Conservation (phyloP, 2,329 filamentous ascomycete genomes). For the Cercospora nicotianae region DNA sequence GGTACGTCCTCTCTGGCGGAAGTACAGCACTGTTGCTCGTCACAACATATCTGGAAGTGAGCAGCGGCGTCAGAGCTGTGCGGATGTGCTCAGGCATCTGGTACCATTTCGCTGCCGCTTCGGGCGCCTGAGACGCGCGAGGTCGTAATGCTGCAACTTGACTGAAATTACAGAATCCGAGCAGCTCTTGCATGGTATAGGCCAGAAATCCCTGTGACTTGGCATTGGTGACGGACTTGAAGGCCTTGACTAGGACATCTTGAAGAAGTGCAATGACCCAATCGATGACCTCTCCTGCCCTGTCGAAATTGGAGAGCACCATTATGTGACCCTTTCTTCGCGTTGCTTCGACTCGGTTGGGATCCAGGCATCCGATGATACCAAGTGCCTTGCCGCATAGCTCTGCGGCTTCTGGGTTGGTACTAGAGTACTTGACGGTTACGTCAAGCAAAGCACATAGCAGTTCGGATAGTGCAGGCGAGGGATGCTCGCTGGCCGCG, state of each 20-base stretch:
- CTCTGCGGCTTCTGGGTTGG: slow-evolving; percentile 65
- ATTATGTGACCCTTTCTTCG: slow-evolving; percentile 80
- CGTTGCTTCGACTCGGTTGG: slow-evolving; percentile 79
- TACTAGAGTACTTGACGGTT: slow-evolving; percentile 73
- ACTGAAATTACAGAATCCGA: slow-evolving; percentile 74
- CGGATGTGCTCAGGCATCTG: slow-evolving; percentile 73
- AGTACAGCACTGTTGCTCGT: slow-evolving; percentile 43
- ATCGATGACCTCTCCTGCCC: slow-evolving; percentile 73
- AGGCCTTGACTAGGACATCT: slow-evolving; percentile 84
- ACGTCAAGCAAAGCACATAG: slow-evolving; percentile 81
- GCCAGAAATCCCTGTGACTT: slow-evolving; percentile 87
- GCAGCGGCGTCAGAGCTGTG: slow-evolving; percentile 82
- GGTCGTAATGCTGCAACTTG: slow-evolving; percentile 54
- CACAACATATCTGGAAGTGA: slow-evolving; percentile 79
- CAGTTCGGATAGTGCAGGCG: slow-evolving; percentile 69
- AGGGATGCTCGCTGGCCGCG: slow-evolving; percentile 79
- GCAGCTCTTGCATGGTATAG: slow-evolving; percentile 89
- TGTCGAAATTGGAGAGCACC: slow-evolving; percentile 81
- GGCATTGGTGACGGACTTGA: slow-evolving; percentile 85
- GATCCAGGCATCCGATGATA: slow-evolving; percentile 85
- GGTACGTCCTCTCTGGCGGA: slow-evolving; percentile 57
- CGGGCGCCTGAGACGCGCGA: slow-evolving; percentile 56
- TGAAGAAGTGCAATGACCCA: slow-evolving; percentile 86
- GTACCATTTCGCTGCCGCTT: slow-evolving; percentile 72
- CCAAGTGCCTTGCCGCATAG: slow-evolving; percentile 82